A percentile compares a stretch with the other conserved stretches of the same genome.
Conservation (phyloP, 371 early-diverging fungal species). For the Choanephora cucurbitarum region DNA sequence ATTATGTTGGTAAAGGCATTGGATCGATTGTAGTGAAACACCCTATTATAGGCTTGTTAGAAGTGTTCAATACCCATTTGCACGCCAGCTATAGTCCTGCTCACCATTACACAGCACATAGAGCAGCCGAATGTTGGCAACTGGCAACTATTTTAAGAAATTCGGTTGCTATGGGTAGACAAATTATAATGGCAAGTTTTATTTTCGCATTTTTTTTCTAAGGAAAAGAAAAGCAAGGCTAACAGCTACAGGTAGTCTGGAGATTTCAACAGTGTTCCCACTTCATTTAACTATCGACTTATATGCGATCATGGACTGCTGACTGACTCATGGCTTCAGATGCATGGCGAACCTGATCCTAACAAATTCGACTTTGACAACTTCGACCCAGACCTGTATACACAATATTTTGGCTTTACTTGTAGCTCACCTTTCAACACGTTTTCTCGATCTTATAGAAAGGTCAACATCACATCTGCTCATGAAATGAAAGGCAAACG, state of each 20-base stretch:
- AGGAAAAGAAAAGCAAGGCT: too few relatives aligned
- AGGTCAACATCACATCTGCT: conserved; percentile 1
- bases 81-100: conserved; percentile 49
- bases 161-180: conserved; percentile 41
- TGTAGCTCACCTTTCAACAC: conserved; percentile 54
- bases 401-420: conserved; percentile 40
- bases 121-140: conserved; percentile 57
- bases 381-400: conserved; percentile 8
- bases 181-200: conserved; percentile 49
- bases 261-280: conserved; percentile 52
- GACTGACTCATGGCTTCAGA: conserved; percentile 47
- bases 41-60: conserved; percentile 46
- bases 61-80: conserved; percentile 59
- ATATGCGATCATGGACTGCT: conserved; percentile 42
- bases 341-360: conserved; percentile 32
- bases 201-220: too few relatives aligned
- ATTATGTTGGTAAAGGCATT: conserved; percentile 55
- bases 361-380: conserved; percentile 6
- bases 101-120: conserved; percentile 42
- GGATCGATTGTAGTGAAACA: conserved; percentile 44
- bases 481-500: conserved; percentile 36
- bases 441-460: conserved; percentile 34
- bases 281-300: conserved; percentile 35
- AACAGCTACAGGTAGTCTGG: too few relatives aligned
- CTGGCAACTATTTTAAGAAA: conserved; percentile 36